Percentiles rank a stretch among this genome's conserved stretches.
Evolutionary conservation across 176 grass and related monocot genomes (phyloP).

Genomic region (Eleusine coracana): DNA sequence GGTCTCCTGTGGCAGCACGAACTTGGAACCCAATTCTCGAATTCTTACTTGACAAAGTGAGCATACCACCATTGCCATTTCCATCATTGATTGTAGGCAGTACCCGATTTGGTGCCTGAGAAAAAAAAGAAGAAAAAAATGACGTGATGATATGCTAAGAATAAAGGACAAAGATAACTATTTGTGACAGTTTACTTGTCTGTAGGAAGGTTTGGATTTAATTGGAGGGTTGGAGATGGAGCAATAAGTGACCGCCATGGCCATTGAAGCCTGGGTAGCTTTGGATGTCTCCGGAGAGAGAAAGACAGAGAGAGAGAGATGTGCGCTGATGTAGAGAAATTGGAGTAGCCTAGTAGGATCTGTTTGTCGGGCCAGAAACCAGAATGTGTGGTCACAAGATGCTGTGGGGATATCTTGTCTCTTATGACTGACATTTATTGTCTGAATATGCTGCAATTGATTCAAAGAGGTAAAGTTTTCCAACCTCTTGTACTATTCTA

Average conservation of each 20-base stretch:
- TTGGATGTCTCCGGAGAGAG: not conserved
- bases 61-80: not conserved
- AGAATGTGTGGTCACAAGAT: constrained; percentile 55
- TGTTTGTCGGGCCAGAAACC: constrained; percentile 41
- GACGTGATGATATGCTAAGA: not conserved
- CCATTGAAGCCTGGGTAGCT: constrained; percentile 25
- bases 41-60: constrained; percentile 23
- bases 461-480: constrained; percentile 29
- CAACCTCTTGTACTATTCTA: not conserved
- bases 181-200: constrained; percentile 36
- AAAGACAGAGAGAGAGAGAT: not conserved
- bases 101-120: constrained; percentile 35
- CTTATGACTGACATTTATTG: constrained; percentile 19
- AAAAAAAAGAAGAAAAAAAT: constrained; percentile 3
- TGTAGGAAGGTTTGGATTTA: constrained; percentile 27
- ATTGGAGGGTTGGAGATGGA: constrained; percentile 37
- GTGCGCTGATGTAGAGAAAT: constrained; percentile 14
- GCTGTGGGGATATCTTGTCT: constrained; percentile 43
- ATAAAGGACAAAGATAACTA: not conserved
- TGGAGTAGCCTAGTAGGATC: constrained; percentile 13
- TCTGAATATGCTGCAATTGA: constrained; percentile 43
- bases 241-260: constrained; percentile 44
- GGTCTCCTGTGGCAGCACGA: constrained; percentile 55
- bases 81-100: constrained; percentile 25
- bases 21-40: constrained; percentile 32